phyloP scores from a whole-genome alignment of 768 basidiomycete genomes.

The Phlebiopsis flavidoalba region DNA sequence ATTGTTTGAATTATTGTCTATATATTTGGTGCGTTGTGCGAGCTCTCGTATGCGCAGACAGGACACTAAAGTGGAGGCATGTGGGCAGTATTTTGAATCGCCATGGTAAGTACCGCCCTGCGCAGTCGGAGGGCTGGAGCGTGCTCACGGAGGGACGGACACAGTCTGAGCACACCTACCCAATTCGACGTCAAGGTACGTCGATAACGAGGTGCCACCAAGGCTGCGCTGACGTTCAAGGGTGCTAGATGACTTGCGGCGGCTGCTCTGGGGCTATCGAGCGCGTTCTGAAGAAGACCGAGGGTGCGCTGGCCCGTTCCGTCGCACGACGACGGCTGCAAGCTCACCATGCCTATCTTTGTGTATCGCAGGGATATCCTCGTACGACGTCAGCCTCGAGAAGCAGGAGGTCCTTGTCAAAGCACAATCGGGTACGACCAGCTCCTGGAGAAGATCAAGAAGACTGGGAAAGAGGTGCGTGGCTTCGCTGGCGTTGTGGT shows the following conservation, averaged over 20 bases:
- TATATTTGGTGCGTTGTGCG: not conserved
- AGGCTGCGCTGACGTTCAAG: not conserved
- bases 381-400: constrained; percentile 58
- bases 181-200: constrained; percentile 80
- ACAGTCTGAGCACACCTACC: constrained; percentile 45
- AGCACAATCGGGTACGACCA: constrained; percentile 54
- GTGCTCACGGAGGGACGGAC: constrained; percentile 2
- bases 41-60: not conserved
- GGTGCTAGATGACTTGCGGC: constrained; percentile 73
- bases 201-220: not conserved
- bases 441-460: constrained; percentile 70
- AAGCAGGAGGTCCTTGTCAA: constrained; percentile 71
- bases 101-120: constrained; percentile 12
- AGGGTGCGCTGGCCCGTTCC: constrained; percentile 33
- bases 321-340: not conserved
- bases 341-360: not conserved
- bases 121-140: not conserved
- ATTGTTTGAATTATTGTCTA: not conserved
- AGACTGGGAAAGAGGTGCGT: constrained; percentile 85
- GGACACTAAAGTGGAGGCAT: not conserved
- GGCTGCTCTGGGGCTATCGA: constrained; percentile 84
- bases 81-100: not conserved
- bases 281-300: constrained; percentile 67
- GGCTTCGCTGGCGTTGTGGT: not conserved
- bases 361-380: constrained; percentile 43